Conservation (phyloP, 192 early-diverging fungal species). For the Helicostylum pulchrum region DNA sequence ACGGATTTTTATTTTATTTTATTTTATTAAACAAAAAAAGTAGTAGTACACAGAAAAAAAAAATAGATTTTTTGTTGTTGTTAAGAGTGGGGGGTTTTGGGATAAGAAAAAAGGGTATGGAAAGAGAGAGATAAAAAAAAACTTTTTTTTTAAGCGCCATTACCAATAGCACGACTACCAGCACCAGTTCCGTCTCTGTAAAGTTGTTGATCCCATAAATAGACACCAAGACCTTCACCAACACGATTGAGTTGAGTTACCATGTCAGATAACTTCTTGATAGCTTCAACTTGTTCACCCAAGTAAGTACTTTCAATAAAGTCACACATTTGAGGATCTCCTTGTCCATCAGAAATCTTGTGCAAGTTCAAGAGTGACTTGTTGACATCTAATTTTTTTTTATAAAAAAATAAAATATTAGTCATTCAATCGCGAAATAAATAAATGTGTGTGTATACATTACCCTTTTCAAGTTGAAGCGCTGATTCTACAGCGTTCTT, state of each 20-base stretch:
- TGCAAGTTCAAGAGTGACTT: slow-evolving; percentile 54
- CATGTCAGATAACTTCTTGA: slow-evolving; percentile 53
- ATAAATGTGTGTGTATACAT: not conserved
- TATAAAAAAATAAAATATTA: not conserved
- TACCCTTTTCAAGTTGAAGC: slow-evolving; percentile 55
- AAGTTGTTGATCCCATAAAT: slow-evolving; percentile 57
- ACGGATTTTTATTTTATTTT: too few species aligned
- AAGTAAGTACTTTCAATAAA: slow-evolving; percentile 51
- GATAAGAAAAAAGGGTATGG: not conserved
- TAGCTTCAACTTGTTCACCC: slow-evolving; percentile 52
- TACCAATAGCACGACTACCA: slow-evolving; percentile 23
- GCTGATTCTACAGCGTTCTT: slow-evolving; percentile 57
- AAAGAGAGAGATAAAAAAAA: not conserved
- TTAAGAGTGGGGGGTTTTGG: not conserved
- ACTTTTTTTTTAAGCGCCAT: not conserved
- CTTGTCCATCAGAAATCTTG: slow-evolving; percentile 47
- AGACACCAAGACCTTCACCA: slow-evolving; percentile 47
- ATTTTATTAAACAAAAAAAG: too few species aligned
- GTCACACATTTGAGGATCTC: slow-evolving; percentile 55
- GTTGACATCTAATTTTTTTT: slow-evolving; percentile 63
- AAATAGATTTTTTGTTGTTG: too few species aligned
- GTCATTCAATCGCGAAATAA: not conserved
- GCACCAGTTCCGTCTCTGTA: slow-evolving; percentile 31
- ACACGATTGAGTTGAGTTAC: slow-evolving; percentile 55
- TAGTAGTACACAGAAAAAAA: too few species aligned